Evolutionary conservation across 2,329 filamentous ascomycete species (phyloP), one percentile per base, ranked within the genome.

Genomic region (Trichophyton benhamiae): DNA sequence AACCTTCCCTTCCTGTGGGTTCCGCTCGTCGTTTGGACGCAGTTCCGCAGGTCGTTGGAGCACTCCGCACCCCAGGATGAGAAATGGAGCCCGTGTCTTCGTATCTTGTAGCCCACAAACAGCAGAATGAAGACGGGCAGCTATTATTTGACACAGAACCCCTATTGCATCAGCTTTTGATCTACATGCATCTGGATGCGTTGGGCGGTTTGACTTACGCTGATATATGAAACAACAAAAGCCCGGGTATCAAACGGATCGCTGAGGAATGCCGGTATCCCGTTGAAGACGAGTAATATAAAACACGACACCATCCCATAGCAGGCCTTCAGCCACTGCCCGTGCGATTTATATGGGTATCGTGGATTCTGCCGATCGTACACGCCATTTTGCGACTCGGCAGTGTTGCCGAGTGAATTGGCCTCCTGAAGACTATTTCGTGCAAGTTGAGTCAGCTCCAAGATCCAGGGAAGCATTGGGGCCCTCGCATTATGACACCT

Each of bases 141-240:
- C 73, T 74, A 49, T 11, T 25, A 46, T 11, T 25, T n/a, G 17
- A 17, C 17, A 58, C 53, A 22, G 41, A 38, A 36, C 33, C 27
- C 30, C 36, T 33, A 27, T 20, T 13, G 48, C 22, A 58, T 58
- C 41, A 58, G 55, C 17, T 11, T 55, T 27, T 13, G 17, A n/a
- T 44, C 46, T 30, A 0, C 20, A 20, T 20, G 2, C 15, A 6
- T 15, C 3, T 9, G n/a, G n/a, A 20, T 4, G 44, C 22, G 11
- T 25, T 57, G 38, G 13, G 11, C 20, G 17, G 7, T 15, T 49
- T 15, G 48, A 69, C 72, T 67, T 70, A 76, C 74, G 25, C 72
- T 72, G 58, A 76, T 72, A 60, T 77, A 77, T 2, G 72, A 73
- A 8, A 75, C 69, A 8, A 77, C 64, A 60, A 77, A 77, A 42